phyloP scores from a whole-genome alignment of 2,329 filamentous ascomycete species.

The Aspergillus sp. region DNA sequence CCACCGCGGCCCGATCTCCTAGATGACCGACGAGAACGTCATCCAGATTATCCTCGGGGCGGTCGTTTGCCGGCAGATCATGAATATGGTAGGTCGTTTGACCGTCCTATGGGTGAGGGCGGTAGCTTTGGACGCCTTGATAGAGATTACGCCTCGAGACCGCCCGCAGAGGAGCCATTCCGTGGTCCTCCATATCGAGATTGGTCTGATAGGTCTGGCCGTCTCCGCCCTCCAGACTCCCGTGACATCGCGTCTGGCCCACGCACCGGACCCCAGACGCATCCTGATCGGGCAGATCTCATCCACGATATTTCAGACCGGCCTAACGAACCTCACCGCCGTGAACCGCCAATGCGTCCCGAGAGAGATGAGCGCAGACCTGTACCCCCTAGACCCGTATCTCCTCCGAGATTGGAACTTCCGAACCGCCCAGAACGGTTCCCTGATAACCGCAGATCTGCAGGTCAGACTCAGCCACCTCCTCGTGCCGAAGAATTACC shows the following conservation, averaged over 20 bases:
- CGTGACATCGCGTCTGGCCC: conserved; percentile 32
- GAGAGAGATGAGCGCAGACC: conserved; percentile 41
- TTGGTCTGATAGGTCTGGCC: conserved; percentile 42
- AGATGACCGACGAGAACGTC: conserved; percentile 46
- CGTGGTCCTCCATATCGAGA: conserved; percentile 43
- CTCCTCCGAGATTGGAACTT: conserved; percentile 35
- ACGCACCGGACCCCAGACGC: conserved; percentile 32
- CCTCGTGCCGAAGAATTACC: conserved; percentile 53
- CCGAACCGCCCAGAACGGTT: conserved; percentile 44
- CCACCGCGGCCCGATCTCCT: conserved; percentile 45
- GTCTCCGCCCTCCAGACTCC: conserved; percentile 36
- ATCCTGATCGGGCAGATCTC: conserved; percentile 41
- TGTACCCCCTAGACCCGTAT: conserved; percentile 30
- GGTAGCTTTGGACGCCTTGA: conserved; percentile 45
- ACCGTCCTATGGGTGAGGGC: conserved; percentile 37
- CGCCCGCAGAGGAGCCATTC: conserved; percentile 45
- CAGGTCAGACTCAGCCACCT: conserved; percentile 29
- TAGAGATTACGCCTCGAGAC: conserved; percentile 39
- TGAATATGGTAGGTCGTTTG: conserved; percentile 42
- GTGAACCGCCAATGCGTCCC: conserved; percentile 32
- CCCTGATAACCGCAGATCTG: conserved; percentile 40
- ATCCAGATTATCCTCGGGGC: conserved; percentile 41
- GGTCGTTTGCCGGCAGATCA: conserved; percentile 42
- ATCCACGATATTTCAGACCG: conserved; percentile 40
- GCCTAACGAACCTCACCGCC: conserved; percentile 33